Conservation (phyloP, 441 rosid genomes). For the Syzygium syzygioides region DNA sequence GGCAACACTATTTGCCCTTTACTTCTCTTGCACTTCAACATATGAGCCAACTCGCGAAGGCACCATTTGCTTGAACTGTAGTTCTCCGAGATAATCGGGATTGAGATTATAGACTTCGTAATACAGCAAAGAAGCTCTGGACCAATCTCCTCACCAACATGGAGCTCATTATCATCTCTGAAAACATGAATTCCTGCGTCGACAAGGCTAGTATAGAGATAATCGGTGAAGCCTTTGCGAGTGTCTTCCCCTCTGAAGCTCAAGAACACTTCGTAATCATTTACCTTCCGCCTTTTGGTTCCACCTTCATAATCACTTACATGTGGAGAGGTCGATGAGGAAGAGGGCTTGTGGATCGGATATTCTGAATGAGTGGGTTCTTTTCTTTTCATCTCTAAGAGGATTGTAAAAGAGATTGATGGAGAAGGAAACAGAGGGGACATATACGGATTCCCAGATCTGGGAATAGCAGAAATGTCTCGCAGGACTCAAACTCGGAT, state of each 20-base stretch:
- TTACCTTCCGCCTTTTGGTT: fast-evolving
- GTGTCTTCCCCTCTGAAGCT: neutral
- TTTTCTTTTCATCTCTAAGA: too few species aligned
- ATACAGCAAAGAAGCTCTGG: neutral
- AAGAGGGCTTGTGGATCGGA: fast-evolving
- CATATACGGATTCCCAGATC: too few species aligned
- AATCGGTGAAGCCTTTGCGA: neutral
- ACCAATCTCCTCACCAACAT: neutral
- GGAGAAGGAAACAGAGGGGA: too few species aligned
- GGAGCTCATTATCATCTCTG: neutral
- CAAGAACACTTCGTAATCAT: neutral
- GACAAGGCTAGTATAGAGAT: neutral
- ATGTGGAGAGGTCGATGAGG: too few species aligned
- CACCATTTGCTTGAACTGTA: neutral
- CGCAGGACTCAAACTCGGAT: too few species aligned
- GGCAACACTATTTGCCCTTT: neutral
- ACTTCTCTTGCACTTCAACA: neutral
- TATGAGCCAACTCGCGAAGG: fast-evolving
- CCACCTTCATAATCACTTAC: too few species aligned
- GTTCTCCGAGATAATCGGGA: neutral
- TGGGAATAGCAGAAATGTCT: too few species aligned
- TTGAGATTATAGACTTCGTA: fast-evolving
- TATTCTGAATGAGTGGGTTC: too few species aligned
- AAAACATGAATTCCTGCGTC: neutral
- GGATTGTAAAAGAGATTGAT: too few species aligned